These are phyloP conservation scores for Sphagnum fallax DNA, from an alignment of 228 moss, liverwort and hornwort species.

Conservation along the genomic window DNA sequence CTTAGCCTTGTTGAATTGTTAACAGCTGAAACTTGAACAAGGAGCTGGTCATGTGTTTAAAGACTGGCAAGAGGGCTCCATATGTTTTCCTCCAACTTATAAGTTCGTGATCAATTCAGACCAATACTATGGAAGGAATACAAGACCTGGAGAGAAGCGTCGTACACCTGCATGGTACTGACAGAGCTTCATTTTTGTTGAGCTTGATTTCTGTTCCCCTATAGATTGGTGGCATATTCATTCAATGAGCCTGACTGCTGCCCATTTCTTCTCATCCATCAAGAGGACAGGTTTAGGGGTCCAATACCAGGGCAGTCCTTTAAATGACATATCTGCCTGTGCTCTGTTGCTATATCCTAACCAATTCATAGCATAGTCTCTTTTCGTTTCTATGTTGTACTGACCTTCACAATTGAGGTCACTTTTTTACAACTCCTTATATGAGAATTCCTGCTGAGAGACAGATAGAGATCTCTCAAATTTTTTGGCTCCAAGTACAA, in stretches of 20 bases:
- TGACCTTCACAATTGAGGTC: not conserved
- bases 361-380: too few relatives aligned
- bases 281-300: too few relatives aligned
- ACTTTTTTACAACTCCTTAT: too few relatives aligned
- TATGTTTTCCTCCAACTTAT: constrained; percentile 83
- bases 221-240: too few relatives aligned
- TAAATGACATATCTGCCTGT: not conserved
- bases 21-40: constrained; percentile 76
- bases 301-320: too few relatives aligned
- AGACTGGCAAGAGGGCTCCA: constrained; percentile 77
- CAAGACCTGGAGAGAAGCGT: constrained; percentile 60
- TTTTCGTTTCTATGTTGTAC: not conserved
- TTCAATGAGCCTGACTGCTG: not conserved
- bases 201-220: too few relatives aligned
- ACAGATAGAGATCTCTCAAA: too few relatives aligned
- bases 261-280: not conserved
- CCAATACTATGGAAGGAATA: constrained; percentile 61
- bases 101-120: constrained; percentile 75
- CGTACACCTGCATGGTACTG: constrained; percentile 87
- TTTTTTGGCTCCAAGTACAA: too few relatives aligned
- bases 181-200: not conserved
- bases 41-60: constrained; percentile 70
- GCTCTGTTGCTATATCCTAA: not conserved
- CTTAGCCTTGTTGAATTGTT: not conserved
- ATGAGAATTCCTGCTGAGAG: too few relatives aligned